phyloP scores from a whole-genome alignment of 257 asterid species.

The Primulina huaijiensis region DNA sequence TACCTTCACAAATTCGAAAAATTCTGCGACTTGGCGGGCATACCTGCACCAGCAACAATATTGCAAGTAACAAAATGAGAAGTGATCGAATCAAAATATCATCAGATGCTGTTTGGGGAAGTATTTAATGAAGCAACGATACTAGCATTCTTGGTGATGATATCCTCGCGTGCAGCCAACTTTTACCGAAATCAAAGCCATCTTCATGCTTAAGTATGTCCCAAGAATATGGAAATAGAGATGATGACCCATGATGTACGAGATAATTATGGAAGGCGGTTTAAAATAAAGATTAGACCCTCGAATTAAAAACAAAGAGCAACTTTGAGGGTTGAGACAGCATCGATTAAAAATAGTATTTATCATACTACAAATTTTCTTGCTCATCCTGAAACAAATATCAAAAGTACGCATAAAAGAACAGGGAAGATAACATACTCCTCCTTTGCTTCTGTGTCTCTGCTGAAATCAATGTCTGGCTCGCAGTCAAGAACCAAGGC shows the following conservation, averaged over 20 bases:
- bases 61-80: background rate
- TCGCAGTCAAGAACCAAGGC: slow-evolving; percentile 97
- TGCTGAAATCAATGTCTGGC: slow-evolving; percentile 86
- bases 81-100: background rate
- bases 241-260: background rate
- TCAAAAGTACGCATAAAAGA: background rate
- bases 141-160: background rate
- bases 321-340: background rate
- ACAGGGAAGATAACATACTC: slow-evolving; percentile 53
- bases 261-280: background rate
- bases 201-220: background rate
- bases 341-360: background rate
- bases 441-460: slow-evolving; percentile 77
- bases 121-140: background rate
- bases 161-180: background rate
- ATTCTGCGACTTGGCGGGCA: slow-evolving; percentile 95
- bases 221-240: background rate
- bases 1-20: slow-evolving; percentile 82
- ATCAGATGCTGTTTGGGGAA: background rate
- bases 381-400: background rate
- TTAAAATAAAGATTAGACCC: background rate
- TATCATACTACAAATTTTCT: background rate
- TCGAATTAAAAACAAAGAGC: too few relatives aligned
- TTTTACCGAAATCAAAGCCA: background rate
- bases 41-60: slow-evolving; percentile 48